phyloP scores from a whole-genome alignment of 1,284 basidiomycete genomes.

The Thecaphora frezii region DNA sequence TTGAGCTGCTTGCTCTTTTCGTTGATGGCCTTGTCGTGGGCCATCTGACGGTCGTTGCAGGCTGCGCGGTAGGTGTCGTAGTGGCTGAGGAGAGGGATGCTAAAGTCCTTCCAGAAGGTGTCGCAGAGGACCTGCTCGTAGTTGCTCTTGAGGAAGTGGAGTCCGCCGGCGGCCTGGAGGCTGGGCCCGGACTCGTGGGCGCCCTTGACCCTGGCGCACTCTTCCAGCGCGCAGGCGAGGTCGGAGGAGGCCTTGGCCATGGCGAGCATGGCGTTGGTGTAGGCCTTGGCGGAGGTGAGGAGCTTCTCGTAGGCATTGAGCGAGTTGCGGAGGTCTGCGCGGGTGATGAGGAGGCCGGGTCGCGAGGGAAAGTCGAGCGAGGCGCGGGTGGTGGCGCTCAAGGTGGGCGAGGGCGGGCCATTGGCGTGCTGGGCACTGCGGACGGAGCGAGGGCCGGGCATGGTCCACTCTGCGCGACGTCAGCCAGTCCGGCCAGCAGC shows the following conservation, averaged over 20 bases:
- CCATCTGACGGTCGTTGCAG: conserved; percentile 63
- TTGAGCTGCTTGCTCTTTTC: conserved; percentile 83
- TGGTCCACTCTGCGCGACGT: too few species aligned
- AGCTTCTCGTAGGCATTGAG: conserved; percentile 81
- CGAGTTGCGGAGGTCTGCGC: conserved; percentile 75
- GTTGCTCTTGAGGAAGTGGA: conserved; percentile 88
- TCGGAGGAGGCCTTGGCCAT: conserved; percentile 82
- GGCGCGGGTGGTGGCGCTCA: conserved; percentile 55
- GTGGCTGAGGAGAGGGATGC: conserved; percentile 81
- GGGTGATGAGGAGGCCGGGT: conserved; percentile 76
- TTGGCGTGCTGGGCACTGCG: conserved; percentile 17
- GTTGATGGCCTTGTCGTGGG: conserved; percentile 60
- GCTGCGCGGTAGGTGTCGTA: conserved; percentile 76
- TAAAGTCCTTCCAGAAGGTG: conserved; percentile 83
- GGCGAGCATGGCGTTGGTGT: conserved; percentile 77
- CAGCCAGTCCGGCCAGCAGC: too few species aligned
- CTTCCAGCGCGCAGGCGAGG: conserved; percentile 70
- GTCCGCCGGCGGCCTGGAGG: conserved; percentile 63
- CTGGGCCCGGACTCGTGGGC: conserved; percentile 45
- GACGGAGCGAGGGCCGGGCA: conserved; percentile 28
- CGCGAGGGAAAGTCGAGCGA: conserved; percentile 70
- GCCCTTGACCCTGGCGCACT: conserved; percentile 54
- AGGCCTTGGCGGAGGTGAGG: conserved; percentile 75
- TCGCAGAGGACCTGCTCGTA: conserved; percentile 89
- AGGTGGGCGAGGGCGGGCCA: conserved; percentile 33